Evolutionary conservation across 768 basidiomycete genomes (phyloP).

Genomic region (Boletus tomentosulus): DNA sequence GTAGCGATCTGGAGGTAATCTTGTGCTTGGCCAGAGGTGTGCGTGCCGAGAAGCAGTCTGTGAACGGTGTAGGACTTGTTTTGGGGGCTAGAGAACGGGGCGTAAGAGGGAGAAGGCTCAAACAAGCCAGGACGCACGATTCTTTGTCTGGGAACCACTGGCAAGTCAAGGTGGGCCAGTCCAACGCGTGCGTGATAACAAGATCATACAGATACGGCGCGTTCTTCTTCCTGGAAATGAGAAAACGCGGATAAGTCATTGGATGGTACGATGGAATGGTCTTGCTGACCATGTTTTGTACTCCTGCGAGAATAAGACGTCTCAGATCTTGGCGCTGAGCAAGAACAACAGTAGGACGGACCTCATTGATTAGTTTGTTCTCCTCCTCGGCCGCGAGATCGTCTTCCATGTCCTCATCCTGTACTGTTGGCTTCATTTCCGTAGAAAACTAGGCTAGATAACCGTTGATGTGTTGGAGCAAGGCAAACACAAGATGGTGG

Average conservation of each 20-base stretch:
- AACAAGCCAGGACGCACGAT: slow-evolving; percentile 51
- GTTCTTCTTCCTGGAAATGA: slow-evolving; percentile 78
- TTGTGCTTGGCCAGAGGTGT: slow-evolving; percentile 91
- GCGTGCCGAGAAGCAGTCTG: slow-evolving; percentile 92
- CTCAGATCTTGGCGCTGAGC: slow-evolving; percentile 7
- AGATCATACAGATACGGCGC: slow-evolving; percentile 97
- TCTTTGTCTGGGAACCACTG: slow-evolving; percentile 99
- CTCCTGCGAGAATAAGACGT: slow-evolving; percentile 44
- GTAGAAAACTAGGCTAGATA: not conserved
- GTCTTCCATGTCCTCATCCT: slow-evolving; percentile 68
- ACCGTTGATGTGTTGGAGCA: not conserved
- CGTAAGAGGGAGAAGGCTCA: not conserved
- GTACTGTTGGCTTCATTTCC: slow-evolving; percentile 44
- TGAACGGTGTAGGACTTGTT: slow-evolving; percentile 95
- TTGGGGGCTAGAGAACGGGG: slow-evolving; percentile 53
- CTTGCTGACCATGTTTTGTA: slow-evolving; percentile 76
- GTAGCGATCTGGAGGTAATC: slow-evolving; percentile 96
- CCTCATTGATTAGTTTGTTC: slow-evolving; percentile 86
- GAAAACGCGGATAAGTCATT: not conserved
- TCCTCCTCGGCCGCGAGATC: slow-evolving; percentile 81
- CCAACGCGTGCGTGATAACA: slow-evolving; percentile 94
- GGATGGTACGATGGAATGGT: not conserved
- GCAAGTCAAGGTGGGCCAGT: slow-evolving; percentile 97
- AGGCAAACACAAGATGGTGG: not conserved
- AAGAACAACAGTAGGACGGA: slow-evolving; percentile 29